Evolutionary conservation across 1,284 basidiomycete genomes (phyloP).

Genomic region (Cystobasidiaceae sp.): DNA sequence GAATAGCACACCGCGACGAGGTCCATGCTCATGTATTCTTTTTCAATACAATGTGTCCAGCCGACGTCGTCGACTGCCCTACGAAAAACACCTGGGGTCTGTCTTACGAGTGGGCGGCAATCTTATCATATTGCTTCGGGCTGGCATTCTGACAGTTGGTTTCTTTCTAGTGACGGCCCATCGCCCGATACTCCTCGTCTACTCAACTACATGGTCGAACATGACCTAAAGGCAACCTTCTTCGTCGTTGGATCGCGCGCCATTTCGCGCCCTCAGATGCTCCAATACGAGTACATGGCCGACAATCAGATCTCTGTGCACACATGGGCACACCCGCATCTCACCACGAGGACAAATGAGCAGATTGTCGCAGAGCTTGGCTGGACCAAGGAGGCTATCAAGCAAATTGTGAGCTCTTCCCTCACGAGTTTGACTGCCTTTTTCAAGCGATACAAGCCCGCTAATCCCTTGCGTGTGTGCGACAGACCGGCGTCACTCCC

Average conservation of each 20-base stretch:
- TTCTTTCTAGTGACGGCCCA: conserved; percentile 72
- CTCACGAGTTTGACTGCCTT: no score
- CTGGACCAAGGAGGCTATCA: conserved; percentile 83
- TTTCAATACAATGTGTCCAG: no score
- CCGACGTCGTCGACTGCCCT: conserved; percentile 43
- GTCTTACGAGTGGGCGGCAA: conserved; percentile 46
- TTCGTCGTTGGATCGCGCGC: conserved; percentile 88
- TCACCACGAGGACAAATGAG: conserved; percentile 77
- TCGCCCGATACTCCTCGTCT: conserved; percentile 72
- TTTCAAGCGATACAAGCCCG: no score
- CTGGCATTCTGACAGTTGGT: no score
- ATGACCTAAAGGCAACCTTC: conserved; percentile 74
- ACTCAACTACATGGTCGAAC: conserved; percentile 62
- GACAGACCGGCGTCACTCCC: conserved; percentile 43
- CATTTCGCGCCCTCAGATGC: conserved; percentile 68
- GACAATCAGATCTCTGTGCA: conserved; percentile 38
- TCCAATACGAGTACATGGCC: conserved; percentile 57
- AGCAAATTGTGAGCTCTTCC: conserved; percentile 55
- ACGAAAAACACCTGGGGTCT: conserved; percentile 47
- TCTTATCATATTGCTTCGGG: no score
- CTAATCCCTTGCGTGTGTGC: not conserved
- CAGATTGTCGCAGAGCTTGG: conserved; percentile 89
- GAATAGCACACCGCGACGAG: conserved; percentile 37
- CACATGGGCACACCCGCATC: conserved; percentile 49
- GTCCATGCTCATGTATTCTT: no score